These are phyloP conservation scores for Protomyces macrosporus DNA, from an alignment of 1,139 yeast genomes.

Conservation along the genomic window DNA sequence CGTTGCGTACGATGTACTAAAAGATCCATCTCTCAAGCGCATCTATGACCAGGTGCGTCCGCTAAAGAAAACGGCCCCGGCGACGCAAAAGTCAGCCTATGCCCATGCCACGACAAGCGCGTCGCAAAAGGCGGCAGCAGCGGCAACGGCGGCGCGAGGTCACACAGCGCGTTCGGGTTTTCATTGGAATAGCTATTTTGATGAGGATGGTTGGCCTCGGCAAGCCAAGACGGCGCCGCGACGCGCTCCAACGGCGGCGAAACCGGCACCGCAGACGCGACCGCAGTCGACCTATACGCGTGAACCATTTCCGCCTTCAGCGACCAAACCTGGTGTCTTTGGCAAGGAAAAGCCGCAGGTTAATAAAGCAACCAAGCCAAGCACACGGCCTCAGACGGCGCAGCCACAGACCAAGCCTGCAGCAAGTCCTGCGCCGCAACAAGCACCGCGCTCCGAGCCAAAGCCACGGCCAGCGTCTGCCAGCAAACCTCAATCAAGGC, in stretches of 20 bases:
- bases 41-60: constrained; percentile 26
- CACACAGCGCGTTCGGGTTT: background rate
- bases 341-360: background rate
- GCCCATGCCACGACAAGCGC: background rate
- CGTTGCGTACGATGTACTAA: constrained; percentile 26
- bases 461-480: background rate
- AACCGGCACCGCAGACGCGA: background rate
- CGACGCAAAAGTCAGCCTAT: background rate
- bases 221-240: background rate
- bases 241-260: background rate
- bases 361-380: background rate
- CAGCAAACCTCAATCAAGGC: background rate
- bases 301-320: background rate
- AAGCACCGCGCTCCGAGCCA: background rate
- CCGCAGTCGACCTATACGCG: background rate
- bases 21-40: constrained; percentile 18
- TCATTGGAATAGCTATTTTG: background rate
- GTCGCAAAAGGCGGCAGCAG: background rate
- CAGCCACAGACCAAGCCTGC: background rate
- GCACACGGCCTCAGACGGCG: background rate
- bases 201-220: background rate
- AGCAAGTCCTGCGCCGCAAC: background rate
- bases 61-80: background rate
- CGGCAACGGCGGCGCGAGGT: background rate
- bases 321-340: background rate